These are phyloP conservation scores for Phaseolus coccineus DNA, from an alignment of 331 rosid species.

Conservation along the genomic window DNA sequence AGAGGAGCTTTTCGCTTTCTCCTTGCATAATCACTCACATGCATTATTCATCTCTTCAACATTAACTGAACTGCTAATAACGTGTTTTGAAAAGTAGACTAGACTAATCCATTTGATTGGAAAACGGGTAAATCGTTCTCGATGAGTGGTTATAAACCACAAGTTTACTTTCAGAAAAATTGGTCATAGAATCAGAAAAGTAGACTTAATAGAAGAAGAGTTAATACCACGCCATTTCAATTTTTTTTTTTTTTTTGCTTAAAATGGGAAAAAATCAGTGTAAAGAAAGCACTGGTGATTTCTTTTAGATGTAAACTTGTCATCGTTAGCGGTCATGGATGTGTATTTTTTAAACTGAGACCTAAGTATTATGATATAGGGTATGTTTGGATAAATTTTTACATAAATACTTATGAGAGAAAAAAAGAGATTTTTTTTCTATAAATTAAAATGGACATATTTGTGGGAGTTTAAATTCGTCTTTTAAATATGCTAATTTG, in stretches of 20 bases:
- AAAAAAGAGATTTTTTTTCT: too few species aligned
- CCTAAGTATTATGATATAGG: neutral
- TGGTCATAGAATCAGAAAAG: neutral
- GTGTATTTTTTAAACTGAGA: neutral
- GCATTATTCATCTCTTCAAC: neutral
- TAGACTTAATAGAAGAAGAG: neutral
- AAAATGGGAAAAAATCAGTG: neutral
- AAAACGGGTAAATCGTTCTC: too few species aligned
- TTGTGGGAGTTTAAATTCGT: too few species aligned
- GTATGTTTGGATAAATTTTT: too few species aligned
- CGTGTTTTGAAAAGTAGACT: neutral
- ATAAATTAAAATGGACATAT: too few species aligned
- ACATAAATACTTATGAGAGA: too few species aligned
- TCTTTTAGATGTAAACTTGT: neutral
- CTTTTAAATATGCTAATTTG: too few species aligned
- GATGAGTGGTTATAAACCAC: too few species aligned
- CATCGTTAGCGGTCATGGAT: neutral
- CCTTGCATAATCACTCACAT: conserved; percentile 8
- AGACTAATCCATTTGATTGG: too few species aligned
- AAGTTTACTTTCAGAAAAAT: neutral
- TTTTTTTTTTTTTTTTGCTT: neutral
- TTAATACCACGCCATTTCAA: neutral
- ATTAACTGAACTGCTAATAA: conserved; percentile 25
- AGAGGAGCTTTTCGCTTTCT: conserved; percentile 23
- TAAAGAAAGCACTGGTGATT: neutral